Base-by-base conservation (phyloP, 306 rosid genomes). In the Cucurbita maxima region DNA sequence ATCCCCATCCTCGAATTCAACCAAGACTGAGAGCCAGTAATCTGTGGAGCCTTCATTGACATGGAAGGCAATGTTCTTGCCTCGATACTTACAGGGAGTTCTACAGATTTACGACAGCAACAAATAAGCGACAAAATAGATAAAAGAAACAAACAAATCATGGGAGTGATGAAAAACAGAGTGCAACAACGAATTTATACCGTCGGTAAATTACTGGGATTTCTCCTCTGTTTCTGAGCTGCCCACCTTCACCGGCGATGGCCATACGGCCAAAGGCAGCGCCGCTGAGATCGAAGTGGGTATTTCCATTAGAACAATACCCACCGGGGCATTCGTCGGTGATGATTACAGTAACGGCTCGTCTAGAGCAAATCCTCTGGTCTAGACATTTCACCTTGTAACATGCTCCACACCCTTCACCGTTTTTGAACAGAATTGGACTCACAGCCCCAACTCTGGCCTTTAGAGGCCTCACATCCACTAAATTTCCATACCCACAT, bases 241-340 rank as follows among this genome's bases (percentile, higher is more conserved):
- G 86, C 45, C 87, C 86, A 8, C 76, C 76, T 53, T 87, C 89
- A 0, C 98, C 96, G 13, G 89, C 8, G 5, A 88, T 3, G 13
- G 96, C 96, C 98, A 94, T 82, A 25, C 71, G 97, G 1, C 97
- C 98, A 56, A 90, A 94, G 36, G 94, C 97, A 0, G 97, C 87
- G 40, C 98, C 98, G 38, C 98, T 94, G 19, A 94, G 94, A 83
- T 90, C 98, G 55, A 94, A 94, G 53, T 94, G 98, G 69, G 92
- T 81, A 13, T 79, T 67, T 13, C 88, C 98, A 5, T 79, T 48
- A 2, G 90, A 72, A 72, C 96, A 86, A 36, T 54, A 58, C 1
- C 98, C 96, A 6, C 88, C 88, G 3, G 98, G 98, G 50, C 98
- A 90, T 73, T 94, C 96, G 69, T 94, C 98, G 0, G 94, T 90